Base-by-base conservation (phyloP, 805 yeast species). In the Yarrowia hollandica region DNA sequence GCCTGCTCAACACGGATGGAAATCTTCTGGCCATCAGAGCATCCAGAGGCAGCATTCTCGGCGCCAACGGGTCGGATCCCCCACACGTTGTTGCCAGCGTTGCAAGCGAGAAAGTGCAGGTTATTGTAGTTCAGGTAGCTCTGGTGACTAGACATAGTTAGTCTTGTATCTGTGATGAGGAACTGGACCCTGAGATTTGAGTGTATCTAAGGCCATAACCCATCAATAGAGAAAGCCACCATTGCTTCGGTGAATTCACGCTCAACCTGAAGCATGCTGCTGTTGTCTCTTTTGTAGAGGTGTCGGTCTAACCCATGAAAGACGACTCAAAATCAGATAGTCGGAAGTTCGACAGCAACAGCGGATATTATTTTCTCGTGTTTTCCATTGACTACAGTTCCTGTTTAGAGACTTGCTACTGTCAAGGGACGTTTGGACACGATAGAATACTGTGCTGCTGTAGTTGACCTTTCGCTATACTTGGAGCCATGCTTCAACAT, bases 11-110 rank as follows among this genome's bases (percentile, higher is more conserved):
- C 34, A 18, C 50, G 50, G 34, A 42, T 42, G 23, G 50, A 16
- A 52, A 56, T 14, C 54, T 63, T 7, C 60, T 34, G 37, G 61
- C 37, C 16, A 59, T 52, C 25, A 38, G 58, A 16, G 60, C 60
- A 52, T 50, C 59, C 50, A 62, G 41, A 44, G 55, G 66, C 34
- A 61, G 48, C 46, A 60, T 61, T 16, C 62, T 55, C 46, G 60
- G 28, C 35, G 62, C 46, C 57, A 28, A 58, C 26, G 34, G 56
- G 61, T 35, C 58, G 61, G 63, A 56, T 63, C 61, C 31, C 62
- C 50, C 35, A 37, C 61, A 66, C 35, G 62, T 58, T 33, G 65
- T 18, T 60, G 38, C 50, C 42, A 41, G 37, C 35, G 38, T 60
- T 46, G 58, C 63, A 19, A 59, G 59, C 42, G 28, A 54, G 21